Conservation (phyloP, 352 stramenopile species). For the Phytopythium kandeliae region DNA sequence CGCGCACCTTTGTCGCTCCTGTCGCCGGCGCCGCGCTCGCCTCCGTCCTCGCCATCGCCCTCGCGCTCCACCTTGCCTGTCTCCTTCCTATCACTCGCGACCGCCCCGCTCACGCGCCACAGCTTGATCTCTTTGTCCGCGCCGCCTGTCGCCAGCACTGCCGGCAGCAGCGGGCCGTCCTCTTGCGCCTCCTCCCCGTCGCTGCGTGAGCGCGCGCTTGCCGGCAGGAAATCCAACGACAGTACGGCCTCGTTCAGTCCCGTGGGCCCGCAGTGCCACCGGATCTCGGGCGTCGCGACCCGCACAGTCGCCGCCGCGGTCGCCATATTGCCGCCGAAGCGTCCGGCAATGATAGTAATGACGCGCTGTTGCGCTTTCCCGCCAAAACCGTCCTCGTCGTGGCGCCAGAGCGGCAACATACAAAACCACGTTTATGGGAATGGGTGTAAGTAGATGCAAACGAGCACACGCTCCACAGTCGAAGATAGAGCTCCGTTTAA, state of each 20-base stretch:
- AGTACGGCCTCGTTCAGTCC: conserved; percentile 86
- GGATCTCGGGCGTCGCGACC: conserved; percentile 79
- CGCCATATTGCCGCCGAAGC: no score
- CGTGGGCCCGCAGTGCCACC: conserved; percentile 81
- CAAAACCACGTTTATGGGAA: no score
- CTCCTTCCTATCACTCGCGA: conserved; percentile 2
- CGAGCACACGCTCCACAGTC: no score
- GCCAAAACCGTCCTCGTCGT: no score
- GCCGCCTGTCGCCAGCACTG: conserved; percentile 72
- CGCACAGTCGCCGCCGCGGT: conserved; percentile 25
- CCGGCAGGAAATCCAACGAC: conserved; percentile 72
- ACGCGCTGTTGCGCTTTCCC: neutral
- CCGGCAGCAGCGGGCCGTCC: conserved; percentile 1
- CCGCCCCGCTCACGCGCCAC: conserved; percentile 47
- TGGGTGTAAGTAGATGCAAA: no score
- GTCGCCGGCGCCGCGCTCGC: conserved; percentile 1
- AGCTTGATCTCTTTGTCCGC: conserved; percentile 88
- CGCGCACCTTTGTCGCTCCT: conserved; percentile 3
- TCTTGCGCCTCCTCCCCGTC: neutral
- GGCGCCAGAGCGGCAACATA: no score
- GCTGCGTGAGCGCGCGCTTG: neutral
- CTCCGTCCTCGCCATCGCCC: neutral
- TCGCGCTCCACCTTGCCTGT: neutral
- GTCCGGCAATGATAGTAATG: no score
- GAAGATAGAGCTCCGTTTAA: neutral